Conservation (phyloP, 129 eudicot genomes). For the Helianthus tuberosus region DNA sequence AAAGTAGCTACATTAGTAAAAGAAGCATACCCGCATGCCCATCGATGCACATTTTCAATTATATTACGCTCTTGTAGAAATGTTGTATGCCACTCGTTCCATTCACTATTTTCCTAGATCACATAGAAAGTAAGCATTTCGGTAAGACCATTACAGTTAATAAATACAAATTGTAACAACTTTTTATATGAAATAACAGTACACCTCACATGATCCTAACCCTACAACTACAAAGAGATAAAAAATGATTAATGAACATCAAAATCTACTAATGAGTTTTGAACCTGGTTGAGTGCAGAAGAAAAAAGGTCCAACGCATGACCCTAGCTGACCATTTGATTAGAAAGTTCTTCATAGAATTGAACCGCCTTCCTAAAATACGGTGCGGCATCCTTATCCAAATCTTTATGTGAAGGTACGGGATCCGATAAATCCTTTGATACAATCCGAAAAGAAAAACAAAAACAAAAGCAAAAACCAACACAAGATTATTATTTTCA, state of each 20-base stretch:
- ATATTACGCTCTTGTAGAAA: constrained; percentile 78
- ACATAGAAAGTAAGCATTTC: constrained; percentile 8
- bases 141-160: constrained; percentile 6
- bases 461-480: neutral
- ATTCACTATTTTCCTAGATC: constrained; percentile 65
- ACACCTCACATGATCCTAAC: constrained; percentile 40
- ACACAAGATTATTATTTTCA: constrained; percentile 19
- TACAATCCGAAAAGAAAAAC: constrained; percentile 61
- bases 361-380: constrained; percentile 86
- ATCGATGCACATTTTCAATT: constrained; percentile 81
- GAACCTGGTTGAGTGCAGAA: constrained; percentile 98
- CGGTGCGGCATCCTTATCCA: constrained; percentile 97
- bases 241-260: neutral
- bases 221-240: constrained; percentile 10
- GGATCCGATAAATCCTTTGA: constrained; percentile 93
- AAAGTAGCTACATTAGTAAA: neutral
- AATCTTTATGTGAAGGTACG: constrained; percentile 96
- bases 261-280: constrained; percentile 9
- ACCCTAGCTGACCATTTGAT: constrained; percentile 93
- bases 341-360: constrained; percentile 78
- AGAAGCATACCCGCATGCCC: constrained; percentile 92
- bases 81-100: constrained; percentile 79
- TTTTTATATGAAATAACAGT: neutral
- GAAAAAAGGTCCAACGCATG: constrained; percentile 97
- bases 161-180: neutral